Conservation (phyloP, 2,329 filamentous ascomycete genomes). For the Fusarium continuum region DNA sequence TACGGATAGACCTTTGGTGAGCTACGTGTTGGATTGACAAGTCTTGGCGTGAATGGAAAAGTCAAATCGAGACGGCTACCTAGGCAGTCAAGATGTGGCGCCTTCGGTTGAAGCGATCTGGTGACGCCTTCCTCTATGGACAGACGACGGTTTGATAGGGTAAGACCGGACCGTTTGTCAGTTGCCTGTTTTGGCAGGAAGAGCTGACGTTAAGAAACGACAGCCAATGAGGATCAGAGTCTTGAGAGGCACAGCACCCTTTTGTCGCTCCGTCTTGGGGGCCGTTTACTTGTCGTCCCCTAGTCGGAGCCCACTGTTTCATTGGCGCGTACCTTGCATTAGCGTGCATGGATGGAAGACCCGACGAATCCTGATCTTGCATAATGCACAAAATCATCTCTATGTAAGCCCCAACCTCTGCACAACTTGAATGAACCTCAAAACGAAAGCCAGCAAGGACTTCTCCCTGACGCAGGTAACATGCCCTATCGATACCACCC, state of each 20-base stretch:
- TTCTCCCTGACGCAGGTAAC: slow-evolving; percentile 34
- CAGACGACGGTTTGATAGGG: slow-evolving; percentile 25
- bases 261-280: slow-evolving; percentile 35
- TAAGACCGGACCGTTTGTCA: slow-evolving; percentile 31
- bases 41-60: slow-evolving; percentile 11
- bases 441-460: slow-evolving; percentile 9
- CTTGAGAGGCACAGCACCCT: slow-evolving; percentile 19
- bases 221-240: slow-evolving; percentile 21
- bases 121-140: slow-evolving; percentile 24
- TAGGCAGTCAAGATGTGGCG: slow-evolving; percentile 11
- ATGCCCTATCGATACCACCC: slow-evolving; percentile 30
- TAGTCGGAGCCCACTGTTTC: slow-evolving; percentile 13
- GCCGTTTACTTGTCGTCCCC: slow-evolving; percentile 27
- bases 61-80: slow-evolving; percentile 15
- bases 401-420: slow-evolving; percentile 11
- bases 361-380: slow-evolving; percentile 10
- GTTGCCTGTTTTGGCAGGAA: slow-evolving; percentile 32
- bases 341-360: slow-evolving; percentile 16
- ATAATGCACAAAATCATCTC: slow-evolving; percentile 9
- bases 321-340: slow-evolving; percentile 44
- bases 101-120: slow-evolving; percentile 14
- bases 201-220: slow-evolving; percentile 1
- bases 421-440: slow-evolving; percentile 7
- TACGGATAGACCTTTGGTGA: not conserved
- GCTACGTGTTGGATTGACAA: not conserved